phyloP scores from a whole-genome alignment of 1,284 basidiomycete genomes.

The Moniliophthora roreri region DNA sequence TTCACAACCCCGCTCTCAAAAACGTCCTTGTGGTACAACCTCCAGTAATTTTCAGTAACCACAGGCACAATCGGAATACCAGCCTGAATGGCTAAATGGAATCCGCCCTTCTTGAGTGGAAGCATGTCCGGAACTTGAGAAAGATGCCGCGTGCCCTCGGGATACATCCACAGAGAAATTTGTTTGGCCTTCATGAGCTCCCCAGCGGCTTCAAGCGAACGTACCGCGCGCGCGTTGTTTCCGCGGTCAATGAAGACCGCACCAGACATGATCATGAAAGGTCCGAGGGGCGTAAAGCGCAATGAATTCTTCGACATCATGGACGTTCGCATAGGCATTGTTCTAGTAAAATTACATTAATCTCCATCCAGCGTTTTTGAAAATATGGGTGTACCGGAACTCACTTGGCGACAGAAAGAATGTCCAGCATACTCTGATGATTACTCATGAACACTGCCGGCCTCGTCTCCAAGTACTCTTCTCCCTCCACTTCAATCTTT shows the following conservation, averaged over 20 bases:
- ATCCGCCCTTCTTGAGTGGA: constrained; percentile 98
- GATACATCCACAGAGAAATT: constrained; percentile 88
- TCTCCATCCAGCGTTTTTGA: not conserved
- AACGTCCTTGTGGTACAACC: constrained; percentile 75
- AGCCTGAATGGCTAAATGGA: constrained; percentile 92
- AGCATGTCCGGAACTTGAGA: constrained; percentile 68
- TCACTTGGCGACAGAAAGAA: constrained; percentile 81
- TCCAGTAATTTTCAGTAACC: constrained; percentile 93
- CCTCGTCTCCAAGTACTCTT: constrained; percentile 70
- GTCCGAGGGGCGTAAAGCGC: constrained; percentile 87
- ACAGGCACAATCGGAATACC: constrained; percentile 90
- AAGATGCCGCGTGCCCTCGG: constrained; percentile 87
- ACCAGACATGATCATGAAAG: constrained; percentile 91
- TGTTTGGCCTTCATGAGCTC: constrained; percentile 77
- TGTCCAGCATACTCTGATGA: constrained; percentile 93
- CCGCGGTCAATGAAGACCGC: constrained; percentile 93
- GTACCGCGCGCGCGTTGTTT: constrained; percentile 76
- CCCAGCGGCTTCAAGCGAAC: constrained; percentile 77
- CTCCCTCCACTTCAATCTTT: constrained; percentile 80
- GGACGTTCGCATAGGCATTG: constrained; percentile 81
- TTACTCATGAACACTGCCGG: constrained; percentile 86
- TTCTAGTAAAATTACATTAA: constrained; percentile 39
- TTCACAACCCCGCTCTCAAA: constrained; percentile 81
- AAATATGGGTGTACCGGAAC: constrained; percentile 20
- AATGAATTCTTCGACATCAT: constrained; percentile 97